Conservation (phyloP, 2,329 filamentous ascomycete genomes). For the Verticillium longisporum region DNA sequence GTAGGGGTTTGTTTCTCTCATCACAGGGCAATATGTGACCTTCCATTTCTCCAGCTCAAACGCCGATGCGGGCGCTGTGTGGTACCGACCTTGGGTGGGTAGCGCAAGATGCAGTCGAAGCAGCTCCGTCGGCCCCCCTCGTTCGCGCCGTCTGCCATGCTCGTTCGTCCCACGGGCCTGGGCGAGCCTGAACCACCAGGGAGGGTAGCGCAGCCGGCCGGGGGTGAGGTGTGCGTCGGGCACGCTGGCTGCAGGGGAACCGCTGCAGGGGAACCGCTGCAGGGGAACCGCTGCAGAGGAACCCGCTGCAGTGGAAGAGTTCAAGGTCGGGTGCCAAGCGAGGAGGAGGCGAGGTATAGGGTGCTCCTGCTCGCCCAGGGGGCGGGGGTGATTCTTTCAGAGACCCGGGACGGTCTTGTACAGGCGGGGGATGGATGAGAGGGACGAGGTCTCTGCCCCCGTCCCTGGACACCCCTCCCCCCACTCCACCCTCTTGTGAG, state of each 20-base stretch:
- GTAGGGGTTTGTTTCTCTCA: background rate
- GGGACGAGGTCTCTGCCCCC: no score
- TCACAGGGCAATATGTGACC: background rate
- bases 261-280: background rate
- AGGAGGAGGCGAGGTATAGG: no score
- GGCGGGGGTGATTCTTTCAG: background rate
- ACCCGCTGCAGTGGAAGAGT: background rate
- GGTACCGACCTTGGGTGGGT: no score
- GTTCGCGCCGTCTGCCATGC: background rate
- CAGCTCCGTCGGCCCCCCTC: background rate
- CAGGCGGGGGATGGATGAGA: background rate
- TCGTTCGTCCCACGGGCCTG: background rate
- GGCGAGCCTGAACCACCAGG: background rate
- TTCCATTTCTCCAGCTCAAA: background rate
- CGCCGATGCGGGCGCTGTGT: no score
- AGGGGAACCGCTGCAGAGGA: no score
- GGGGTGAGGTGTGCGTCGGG: background rate
- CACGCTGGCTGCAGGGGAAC: background rate
- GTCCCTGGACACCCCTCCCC: background rate
- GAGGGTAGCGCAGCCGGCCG: background rate
- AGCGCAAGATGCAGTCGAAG: no score
- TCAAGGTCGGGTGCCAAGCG: no score
- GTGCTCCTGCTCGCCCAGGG: background rate
- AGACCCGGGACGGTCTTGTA: background rate
- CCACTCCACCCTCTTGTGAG: background rate